Percentiles rank a stretch among this genome's conserved stretches.
Conservation (phyloP, 305 asterid species). For the Fraxinus angustifolia region DNA sequence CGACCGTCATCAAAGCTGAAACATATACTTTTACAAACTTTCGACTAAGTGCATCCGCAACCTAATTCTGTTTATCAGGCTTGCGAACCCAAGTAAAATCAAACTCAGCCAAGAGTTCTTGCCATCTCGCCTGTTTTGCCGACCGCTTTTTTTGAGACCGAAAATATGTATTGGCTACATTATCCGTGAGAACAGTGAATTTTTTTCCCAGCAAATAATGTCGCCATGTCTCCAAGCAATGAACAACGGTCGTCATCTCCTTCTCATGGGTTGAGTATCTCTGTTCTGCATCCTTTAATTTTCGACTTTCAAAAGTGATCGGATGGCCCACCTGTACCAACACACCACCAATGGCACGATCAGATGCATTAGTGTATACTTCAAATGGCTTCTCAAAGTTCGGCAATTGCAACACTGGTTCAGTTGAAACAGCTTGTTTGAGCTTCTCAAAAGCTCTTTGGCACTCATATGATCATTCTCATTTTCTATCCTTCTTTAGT, state of each 20-base stretch:
- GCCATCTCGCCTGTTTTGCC: not conserved
- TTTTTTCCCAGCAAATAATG: not conserved
- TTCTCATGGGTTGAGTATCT: not conserved
- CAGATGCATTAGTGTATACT: no score
- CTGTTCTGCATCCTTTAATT: no score
- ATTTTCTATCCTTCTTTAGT: no score
- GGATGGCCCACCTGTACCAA: no score
- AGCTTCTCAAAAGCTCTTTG: no score
- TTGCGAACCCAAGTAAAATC: constrained; percentile 3
- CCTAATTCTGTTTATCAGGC: not conserved
- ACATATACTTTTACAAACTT: not conserved
- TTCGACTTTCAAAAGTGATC: no score
- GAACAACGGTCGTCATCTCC: not conserved
- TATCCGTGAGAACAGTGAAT: not conserved
- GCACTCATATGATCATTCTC: no score
- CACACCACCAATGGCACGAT: no score
- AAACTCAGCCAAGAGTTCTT: constrained; percentile 2
- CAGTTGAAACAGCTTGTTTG: no score
- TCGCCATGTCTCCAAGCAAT: not conserved
- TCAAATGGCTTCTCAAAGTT: no score
- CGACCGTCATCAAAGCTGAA: not conserved
- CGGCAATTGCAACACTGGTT: no score
- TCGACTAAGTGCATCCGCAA: not conserved
- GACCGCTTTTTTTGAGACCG: not conserved
- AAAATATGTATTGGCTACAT: constrained; percentile 6